Base-by-base conservation (phyloP, 768 basidiomycete genomes). In the Omphalotus guepiniiformis region DNA sequence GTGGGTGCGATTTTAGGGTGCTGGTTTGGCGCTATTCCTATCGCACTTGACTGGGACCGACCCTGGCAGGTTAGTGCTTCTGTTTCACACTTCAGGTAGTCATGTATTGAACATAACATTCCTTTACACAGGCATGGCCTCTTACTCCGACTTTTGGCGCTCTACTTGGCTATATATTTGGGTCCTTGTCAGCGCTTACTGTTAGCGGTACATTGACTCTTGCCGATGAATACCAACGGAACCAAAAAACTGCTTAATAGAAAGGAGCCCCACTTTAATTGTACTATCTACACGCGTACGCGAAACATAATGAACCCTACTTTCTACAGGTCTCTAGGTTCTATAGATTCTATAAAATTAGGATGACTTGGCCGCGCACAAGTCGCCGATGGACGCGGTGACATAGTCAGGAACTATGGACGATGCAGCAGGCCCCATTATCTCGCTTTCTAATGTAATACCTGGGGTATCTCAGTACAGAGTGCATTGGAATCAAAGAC, bases 11-110 rank as follows among this genome's bases (percentile, higher is more conserved):
- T 87, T 35, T 23, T 83, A 16, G 95, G 94, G 4, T 73, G 78
- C 36, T 96, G 93, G 94, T 28, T 76, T 12, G 93, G 93, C 13
- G 80, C 78, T 8, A 72, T 94, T 38, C 89, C 92, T 2, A 84
- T 93, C 38, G 88, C 91, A 0, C 79, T 98, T 15, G 95, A 98
- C 66, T 98, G 95, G 95, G 93, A 93, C 59, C 78, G 92, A 29
- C 91, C 94, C 6, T 97, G 94, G 94, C 95, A 97, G 85, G 93
- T 89, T 44, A 48, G 79, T 67, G 9, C 29, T 23, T 49, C 30
- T 42, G 13, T 7, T 19, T 45, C 9, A 8, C 39, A 23, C 36
- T 30, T 32, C 15, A 39, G 26, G 38, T 21, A n/a, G 34, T 32
- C 22, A 34, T 39, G 21, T 32, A n/a, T n/a, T n/a, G n/a, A n/a